Conservation (phyloP, 306 rosid species). For the Mimosa bimucronata region DNA sequence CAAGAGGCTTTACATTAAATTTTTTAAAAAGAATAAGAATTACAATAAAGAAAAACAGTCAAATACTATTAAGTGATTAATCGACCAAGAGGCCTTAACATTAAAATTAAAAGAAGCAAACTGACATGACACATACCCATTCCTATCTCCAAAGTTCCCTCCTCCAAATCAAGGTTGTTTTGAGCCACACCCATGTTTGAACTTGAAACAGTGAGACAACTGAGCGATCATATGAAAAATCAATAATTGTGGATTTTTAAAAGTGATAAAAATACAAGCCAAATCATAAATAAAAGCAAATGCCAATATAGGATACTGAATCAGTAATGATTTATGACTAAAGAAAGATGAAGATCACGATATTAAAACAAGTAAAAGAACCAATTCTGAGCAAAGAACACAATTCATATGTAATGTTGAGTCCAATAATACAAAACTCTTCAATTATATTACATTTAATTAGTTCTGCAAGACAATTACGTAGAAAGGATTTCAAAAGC, state of each 20-base stretch:
- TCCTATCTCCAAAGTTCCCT: constrained; percentile 88
- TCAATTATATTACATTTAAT: neutral
- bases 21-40: too few relatives aligned
- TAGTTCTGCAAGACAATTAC: neutral
- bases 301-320: neutral
- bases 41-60: neutral
- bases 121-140: constrained; percentile 63
- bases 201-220: constrained; percentile 29
- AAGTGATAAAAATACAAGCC: neutral
- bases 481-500: neutral
- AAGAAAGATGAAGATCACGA: neutral
- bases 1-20: neutral
- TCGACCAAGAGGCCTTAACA: neutral
- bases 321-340: constrained; percentile 10
- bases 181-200: constrained; percentile 62
- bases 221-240: neutral
- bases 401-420: neutral
- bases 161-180: constrained; percentile 62
- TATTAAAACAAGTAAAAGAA: neutral
- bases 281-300: constrained; percentile 1
- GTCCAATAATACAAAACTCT: neutral
- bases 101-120: constrained; percentile 18
- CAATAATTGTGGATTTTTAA: neutral
- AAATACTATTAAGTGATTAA: constrained; percentile 7
- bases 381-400: neutral